A percentile compares a stretch with the other conserved stretches of the same genome.
Evolutionary conservation across 805 yeast genomes (phyloP).

Genomic region (Myxozyma melibiosi): DNA sequence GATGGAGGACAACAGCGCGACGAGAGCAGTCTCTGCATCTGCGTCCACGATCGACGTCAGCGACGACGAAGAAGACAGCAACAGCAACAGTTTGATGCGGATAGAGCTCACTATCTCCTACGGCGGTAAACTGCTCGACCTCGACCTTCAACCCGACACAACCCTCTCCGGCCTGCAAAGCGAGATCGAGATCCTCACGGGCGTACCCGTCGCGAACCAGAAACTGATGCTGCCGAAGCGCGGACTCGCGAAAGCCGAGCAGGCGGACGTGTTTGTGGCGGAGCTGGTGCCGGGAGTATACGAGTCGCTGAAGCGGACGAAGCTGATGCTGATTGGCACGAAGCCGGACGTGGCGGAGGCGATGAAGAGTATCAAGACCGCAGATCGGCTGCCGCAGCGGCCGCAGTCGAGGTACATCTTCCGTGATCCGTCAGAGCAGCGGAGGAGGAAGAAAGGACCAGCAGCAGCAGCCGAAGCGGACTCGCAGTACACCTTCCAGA

Average conservation of each 20-base stretch:
- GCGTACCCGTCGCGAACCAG: slow-evolving; percentile 39
- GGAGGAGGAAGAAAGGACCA: not conserved
- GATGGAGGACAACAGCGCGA: not conserved
- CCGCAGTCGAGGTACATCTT: not conserved
- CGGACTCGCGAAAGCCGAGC: slow-evolving; percentile 34
- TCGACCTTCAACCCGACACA: slow-evolving; percentile 8
- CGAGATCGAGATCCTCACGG: slow-evolving; percentile 36
- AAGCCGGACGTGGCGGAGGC: slow-evolving; percentile 35
- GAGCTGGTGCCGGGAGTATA: slow-evolving; percentile 23
- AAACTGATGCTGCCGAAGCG: slow-evolving; percentile 39
- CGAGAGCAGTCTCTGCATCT: not conserved
- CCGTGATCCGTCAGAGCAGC: not conserved
- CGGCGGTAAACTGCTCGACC: slow-evolving; percentile 8
- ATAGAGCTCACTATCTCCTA: slow-evolving; percentile 16
- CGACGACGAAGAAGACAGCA: no score
- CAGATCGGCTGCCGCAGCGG: not conserved
- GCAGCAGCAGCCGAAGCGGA: not conserved
- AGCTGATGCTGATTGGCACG: slow-evolving; percentile 41
- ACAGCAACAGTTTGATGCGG: not conserved
- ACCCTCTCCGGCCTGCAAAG: slow-evolving; percentile 35
- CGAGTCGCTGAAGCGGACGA: slow-evolving; percentile 23
- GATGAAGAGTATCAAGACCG: slow-evolving; percentile 8
- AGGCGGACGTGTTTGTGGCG: slow-evolving; percentile 15
- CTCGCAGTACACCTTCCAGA: slow-evolving; percentile 40
- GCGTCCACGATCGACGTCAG: not conserved